Percentiles rank a stretch among this genome's conserved stretches.
Evolutionary conservation across 495 filamentous ascomycete genomes (phyloP).

Genomic region (Aspergillus leporis): DNA sequence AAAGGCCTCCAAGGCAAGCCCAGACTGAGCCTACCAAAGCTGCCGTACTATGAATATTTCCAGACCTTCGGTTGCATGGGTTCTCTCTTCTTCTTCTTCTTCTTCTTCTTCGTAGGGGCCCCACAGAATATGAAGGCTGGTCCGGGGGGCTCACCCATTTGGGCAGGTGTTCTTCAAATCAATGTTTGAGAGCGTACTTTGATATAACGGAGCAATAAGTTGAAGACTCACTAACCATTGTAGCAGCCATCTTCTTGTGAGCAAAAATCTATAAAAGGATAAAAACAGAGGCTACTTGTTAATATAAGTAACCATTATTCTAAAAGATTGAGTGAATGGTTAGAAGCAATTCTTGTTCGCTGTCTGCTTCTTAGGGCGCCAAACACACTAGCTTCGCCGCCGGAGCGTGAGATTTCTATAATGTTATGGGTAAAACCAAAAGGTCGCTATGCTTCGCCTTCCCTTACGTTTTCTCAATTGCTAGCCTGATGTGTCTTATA

Average conservation of each 20-base stretch:
- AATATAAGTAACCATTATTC: not conserved
- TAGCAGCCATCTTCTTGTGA: not conserved
- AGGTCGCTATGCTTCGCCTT: not conserved
- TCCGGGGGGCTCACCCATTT: not conserved
- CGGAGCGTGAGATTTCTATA: not conserved
- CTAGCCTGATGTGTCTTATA: conserved; percentile 4
- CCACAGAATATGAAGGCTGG: not conserved
- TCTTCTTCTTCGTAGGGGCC: too few relatives aligned
- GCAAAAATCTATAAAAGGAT: not conserved
- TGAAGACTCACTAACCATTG: not conserved
- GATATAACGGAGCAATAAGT: not conserved
- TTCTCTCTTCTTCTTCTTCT: not conserved
- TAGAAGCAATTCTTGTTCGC: not conserved
- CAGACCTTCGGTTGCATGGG: not conserved
- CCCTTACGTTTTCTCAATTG: not conserved
- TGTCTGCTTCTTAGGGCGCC: not conserved
- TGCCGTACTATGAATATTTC: not conserved
- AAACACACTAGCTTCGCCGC: not conserved
- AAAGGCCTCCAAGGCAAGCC: not conserved
- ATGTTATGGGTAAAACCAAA: not conserved
- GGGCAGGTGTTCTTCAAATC: not conserved
- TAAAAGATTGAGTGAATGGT: not conserved
- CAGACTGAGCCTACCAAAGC: not conserved
- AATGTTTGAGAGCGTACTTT: not conserved
- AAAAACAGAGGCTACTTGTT: not conserved